Conservation (phyloP, 345 rosid genomes). For the Atalantia buxifolia region DNA sequence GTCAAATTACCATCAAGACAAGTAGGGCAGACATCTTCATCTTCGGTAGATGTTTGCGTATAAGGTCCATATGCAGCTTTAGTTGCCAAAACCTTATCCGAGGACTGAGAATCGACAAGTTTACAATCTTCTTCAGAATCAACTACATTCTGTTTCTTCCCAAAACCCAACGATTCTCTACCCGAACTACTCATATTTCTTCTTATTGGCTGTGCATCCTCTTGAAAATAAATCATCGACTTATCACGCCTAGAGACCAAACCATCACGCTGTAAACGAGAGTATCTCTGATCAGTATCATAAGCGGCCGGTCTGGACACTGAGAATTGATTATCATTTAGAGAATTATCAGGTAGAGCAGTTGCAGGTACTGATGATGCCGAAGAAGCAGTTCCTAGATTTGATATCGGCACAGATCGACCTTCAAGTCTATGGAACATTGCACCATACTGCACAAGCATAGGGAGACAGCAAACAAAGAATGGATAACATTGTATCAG, state of each 20-base stretch:
- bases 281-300: constrained; percentile 57
- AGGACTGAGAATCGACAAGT: constrained; percentile 32
- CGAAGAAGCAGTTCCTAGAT: constrained; percentile 39
- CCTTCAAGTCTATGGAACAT: constrained; percentile 47
- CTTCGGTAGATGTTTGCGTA: constrained; percentile 39
- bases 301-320: constrained; percentile 40
- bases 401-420: constrained; percentile 29
- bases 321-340: constrained; percentile 34
- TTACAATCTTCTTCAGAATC: constrained; percentile 40
- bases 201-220: constrained; percentile 50
- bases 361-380: constrained; percentile 31
- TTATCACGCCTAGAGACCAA: constrained; percentile 65
- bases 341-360: constrained; percentile 33
- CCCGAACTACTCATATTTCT: constrained; percentile 47
- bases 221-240: constrained; percentile 51
- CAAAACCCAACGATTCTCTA: constrained; percentile 37
- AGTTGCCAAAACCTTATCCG: constrained; percentile 34
- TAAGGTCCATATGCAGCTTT: constrained; percentile 30
- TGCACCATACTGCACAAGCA: constrained; percentile 42
- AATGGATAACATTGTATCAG: neutral
- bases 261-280: constrained; percentile 59
- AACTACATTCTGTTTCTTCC: constrained; percentile 41
- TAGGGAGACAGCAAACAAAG: constrained; percentile 8
- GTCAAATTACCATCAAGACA: constrained; percentile 59
- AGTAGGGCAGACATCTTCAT: constrained; percentile 70